Evolutionary conservation across 2,329 filamentous ascomycete species (phyloP), one percentile per base, ranked within the genome.

Genomic region (Trichoderma koningii): DNA sequence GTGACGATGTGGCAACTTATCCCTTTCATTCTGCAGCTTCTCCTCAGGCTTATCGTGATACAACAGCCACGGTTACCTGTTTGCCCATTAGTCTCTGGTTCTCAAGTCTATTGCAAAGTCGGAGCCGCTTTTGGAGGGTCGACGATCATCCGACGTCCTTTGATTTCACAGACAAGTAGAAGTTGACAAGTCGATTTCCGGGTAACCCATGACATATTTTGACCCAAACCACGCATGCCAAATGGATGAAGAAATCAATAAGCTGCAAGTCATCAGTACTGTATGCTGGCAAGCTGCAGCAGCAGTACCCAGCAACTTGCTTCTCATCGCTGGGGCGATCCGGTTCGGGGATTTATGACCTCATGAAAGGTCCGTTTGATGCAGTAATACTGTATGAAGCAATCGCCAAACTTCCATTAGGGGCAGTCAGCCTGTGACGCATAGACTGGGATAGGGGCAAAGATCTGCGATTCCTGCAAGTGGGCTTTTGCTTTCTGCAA

Each of bases 391-490:
- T 34, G 28, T 50, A 14, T 55, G 19, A 38, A 55, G 41, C 59
- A 10, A 30, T 30, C n/a, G 7, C 7, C 26, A 34, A 34, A 1
- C 7, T 23, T 34, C 14, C 7, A 17, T 7, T 14, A 26, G 23
- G 23, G 45, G 41, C n/a, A 34, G 19, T 47, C 60, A 63, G 60
- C 60, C 41, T 55, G 41, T 63, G 60, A 55, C 60, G 50, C 60
- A 55, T 14, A 38, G 12, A 15, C 15, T 23, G 42, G 19, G 12
- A 34, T n/a, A 47, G 28, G 50, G n/a, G 26, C 12, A 1, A 5
- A 26, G 60, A 63, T 63, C 60, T 63, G 23, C 60, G 42, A n/a
- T 63, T 10, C 3, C 7, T 34, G 1, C 19, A 47, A 30, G 50
- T 45, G 41, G 50, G 17, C 17, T 23, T 62, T 17, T 26, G 15